Conservation (phyloP, 257 asterid species). For the Verbascum thapsus region DNA sequence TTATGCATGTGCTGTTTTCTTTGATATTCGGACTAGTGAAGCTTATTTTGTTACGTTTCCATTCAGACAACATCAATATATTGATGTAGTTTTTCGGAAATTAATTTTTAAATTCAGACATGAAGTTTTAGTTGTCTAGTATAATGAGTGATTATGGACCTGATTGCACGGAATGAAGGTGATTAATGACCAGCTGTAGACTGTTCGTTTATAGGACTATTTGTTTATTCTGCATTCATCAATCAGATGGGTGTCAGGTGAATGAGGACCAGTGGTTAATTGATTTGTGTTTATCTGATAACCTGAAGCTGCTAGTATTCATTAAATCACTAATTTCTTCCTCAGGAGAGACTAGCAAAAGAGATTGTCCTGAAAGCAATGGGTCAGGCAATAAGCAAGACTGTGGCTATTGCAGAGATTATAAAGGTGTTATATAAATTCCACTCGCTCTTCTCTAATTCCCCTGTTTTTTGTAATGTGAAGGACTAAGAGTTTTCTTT, state of each 20-base stretch:
- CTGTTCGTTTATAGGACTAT: neutral
- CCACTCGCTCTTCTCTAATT: neutral
- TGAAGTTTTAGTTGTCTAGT: neutral
- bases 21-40: neutral
- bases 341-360: constrained; percentile 72
- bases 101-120: neutral
- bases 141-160: too few relatives aligned
- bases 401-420: constrained; percentile 81
- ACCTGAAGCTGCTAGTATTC: neutral
- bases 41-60: neutral
- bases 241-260: too few relatives aligned
- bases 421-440: constrained; percentile 52
- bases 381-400: constrained; percentile 96
- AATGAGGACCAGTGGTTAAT: too few relatives aligned
- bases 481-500: constrained; percentile 27
- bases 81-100: neutral
- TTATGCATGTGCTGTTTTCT: neutral
- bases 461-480: neutral
- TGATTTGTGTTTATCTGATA: too few relatives aligned
- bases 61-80: too few relatives aligned
- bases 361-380: constrained; percentile 93
- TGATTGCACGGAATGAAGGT: too few relatives aligned
- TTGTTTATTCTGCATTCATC: constrained; percentile 20
- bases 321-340: constrained; percentile 10
- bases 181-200: too few relatives aligned